phyloP scores from a whole-genome alignment of 2,329 filamentous ascomycete species.

The Trichophyton verrucosum region DNA sequence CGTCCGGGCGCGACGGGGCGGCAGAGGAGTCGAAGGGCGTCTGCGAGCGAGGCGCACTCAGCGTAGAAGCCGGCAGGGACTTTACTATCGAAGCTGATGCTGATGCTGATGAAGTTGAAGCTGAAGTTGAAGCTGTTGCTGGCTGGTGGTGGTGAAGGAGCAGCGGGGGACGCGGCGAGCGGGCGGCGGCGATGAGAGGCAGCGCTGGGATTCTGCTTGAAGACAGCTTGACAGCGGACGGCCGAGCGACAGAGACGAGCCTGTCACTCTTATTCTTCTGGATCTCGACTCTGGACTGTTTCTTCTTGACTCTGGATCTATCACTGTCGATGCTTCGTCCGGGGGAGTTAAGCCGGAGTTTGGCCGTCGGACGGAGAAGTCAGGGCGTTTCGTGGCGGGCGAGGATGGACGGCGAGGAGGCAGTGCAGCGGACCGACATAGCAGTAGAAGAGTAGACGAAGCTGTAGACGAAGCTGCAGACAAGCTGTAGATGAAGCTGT shows the following conservation, averaged over 20 bases:
- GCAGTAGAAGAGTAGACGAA: not conserved
- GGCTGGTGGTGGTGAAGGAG: constrained; percentile 13
- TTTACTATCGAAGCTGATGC: constrained; percentile 4
- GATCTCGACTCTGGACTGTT: not conserved
- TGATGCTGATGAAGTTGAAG: constrained; percentile 8
- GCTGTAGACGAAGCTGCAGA: not conserved
- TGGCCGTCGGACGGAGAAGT: not conserved
- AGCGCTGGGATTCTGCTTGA: constrained; percentile 16
- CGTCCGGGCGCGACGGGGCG: not conserved
- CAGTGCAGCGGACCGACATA: too few species aligned
- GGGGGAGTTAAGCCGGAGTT: constrained; percentile 11
- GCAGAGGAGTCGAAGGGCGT: constrained; percentile 4
- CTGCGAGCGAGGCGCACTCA: constrained; percentile 4
- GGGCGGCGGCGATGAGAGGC: constrained; percentile 15
- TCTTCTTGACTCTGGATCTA: not conserved
- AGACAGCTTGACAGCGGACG: constrained; percentile 20
- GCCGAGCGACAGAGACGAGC: constrained; percentile 14
- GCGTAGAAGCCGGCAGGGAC: not conserved
- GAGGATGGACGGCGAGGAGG: not conserved
- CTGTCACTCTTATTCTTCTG: constrained; percentile 8
- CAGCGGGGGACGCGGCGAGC: constrained; percentile 17
- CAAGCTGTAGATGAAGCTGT: not conserved
- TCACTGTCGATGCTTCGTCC: not conserved
- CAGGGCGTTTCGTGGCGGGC: not conserved
- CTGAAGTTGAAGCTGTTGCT: constrained; percentile 7